phyloP scores from a whole-genome alignment of 768 basidiomycete genomes.

The Pholiota microspora region DNA sequence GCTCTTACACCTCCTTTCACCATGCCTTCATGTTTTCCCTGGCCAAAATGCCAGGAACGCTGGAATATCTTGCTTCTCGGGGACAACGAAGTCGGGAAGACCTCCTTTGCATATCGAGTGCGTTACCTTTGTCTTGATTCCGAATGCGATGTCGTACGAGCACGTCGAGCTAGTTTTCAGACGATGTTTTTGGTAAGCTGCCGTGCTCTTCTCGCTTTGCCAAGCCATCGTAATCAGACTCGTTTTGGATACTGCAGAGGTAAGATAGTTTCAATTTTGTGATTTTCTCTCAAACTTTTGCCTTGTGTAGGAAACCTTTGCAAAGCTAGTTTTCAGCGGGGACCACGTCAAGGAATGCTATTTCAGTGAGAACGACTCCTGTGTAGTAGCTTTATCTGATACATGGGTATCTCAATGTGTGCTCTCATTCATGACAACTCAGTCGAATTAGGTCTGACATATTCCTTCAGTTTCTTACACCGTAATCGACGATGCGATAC shows the following conservation, averaged over 20 bases:
- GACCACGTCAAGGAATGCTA: slow-evolving; percentile 14
- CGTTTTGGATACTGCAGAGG: too few species aligned
- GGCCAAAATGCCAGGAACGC: slow-evolving; percentile 13
- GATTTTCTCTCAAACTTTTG: too few species aligned
- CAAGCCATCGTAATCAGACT: too few species aligned
- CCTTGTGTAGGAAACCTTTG: slow-evolving; percentile 16
- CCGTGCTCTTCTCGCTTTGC: not conserved
- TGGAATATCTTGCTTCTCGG: slow-evolving; percentile 27
- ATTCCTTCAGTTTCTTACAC: slow-evolving; percentile 9
- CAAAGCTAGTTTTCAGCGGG: slow-evolving; percentile 16
- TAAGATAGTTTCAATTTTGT: too few species aligned
- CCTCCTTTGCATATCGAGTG: slow-evolving; percentile 26
- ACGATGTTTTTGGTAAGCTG: slow-evolving; percentile 18
- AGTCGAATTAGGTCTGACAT: not conserved
- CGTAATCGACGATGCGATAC: slow-evolving; percentile 18
- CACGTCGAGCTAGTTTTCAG: slow-evolving; percentile 16
- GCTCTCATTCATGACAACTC: not conserved
- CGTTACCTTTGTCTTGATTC: not conserved
- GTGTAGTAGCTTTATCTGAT: slow-evolving; percentile 17
- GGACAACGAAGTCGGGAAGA: slow-evolving; percentile 28
- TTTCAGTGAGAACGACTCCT: slow-evolving; percentile 8
- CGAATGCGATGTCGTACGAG: not conserved
- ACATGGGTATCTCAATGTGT: slow-evolving; percentile 24
- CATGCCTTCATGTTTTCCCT: slow-evolving; percentile 16
- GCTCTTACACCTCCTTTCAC: slow-evolving; percentile 1